Evolutionary conservation across 148 eudicot species (phyloP).

Genomic region (Cornus florida): DNA sequence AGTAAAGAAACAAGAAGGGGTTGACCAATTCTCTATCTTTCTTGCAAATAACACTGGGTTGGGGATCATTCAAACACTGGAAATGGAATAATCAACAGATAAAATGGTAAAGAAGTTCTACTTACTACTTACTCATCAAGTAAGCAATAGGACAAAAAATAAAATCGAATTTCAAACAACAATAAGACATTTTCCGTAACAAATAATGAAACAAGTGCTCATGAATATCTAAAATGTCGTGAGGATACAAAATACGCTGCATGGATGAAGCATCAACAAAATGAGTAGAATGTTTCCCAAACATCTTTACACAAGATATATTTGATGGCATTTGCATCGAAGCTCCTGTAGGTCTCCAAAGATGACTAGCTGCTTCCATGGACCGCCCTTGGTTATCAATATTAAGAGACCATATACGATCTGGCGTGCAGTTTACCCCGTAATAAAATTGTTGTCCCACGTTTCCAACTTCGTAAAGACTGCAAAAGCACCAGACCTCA

Average conservation of each 20-base stretch:
- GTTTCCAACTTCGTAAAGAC: conserved; percentile 56
- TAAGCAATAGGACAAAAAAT: neutral
- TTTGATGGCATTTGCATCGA: conserved; percentile 40
- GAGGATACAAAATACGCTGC: conserved; percentile 77
- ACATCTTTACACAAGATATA: conserved; percentile 59
- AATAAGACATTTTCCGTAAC: neutral
- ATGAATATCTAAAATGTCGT: conserved; percentile 1
- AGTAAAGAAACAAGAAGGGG: neutral
- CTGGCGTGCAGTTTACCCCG: conserved; percentile 35
- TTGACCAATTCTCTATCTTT: neutral
- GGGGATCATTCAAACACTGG: neutral
- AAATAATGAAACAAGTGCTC: neutral
- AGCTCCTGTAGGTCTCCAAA: conserved; percentile 51
- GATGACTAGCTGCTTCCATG: conserved; percentile 30
- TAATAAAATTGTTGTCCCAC: conserved; percentile 31
- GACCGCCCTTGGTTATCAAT: conserved; percentile 16
- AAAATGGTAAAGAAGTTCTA: neutral
- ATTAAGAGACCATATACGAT: conserved; percentile 51
- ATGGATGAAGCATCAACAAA: conserved; percentile 28
- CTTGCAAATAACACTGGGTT: neutral
- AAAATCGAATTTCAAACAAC: neutral
- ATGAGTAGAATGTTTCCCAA: conserved; percentile 26
- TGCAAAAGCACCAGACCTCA: conserved; percentile 31
- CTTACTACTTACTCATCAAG: neutral
- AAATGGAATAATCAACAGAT: neutral